Base-by-base conservation (phyloP, 169 alveolate genomes). In the Eimeria nieschulzi region DNA sequence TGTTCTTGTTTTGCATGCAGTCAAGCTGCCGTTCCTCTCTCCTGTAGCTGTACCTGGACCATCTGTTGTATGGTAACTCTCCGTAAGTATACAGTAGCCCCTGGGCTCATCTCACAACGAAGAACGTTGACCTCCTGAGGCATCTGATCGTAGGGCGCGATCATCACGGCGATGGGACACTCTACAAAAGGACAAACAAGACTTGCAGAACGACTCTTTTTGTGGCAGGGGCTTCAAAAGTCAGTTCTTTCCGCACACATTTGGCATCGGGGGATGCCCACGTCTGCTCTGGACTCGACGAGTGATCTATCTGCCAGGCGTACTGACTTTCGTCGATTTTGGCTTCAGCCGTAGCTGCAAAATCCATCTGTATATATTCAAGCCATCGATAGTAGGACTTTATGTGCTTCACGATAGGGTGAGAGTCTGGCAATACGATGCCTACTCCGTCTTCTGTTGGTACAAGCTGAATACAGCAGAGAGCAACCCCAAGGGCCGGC, bases 41-140 rank as follows among this genome's bases (percentile, higher is more conserved):
- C 46, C 1, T 59, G 79, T 68, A 15, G 63, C 39, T 82, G 90
- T 63, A 82, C 90, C 90, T 82, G 90, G 33, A 82, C 9, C 56
- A 82, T 33, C 61, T 82, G 90, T 39, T 54, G 39, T n/a, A 82
- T 61, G 9, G 78, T 71, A 19, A 76, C 90, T 63, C 59, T 68
- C 23, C 76, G 26, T 63, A 82, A 54, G 21, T 82, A 82, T 21
- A 61, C 39, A 53, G 76, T 82, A 8, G 46, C 78, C 23, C 79
- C 90, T 0, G 78, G 78, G 7, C 76, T 82, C 9, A 61, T 21
- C 64, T 13, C 79, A 23, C 13, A 15, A 33, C 23, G 64, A 25
- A 8, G 2, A 54, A 82, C 8, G 59, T 82, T 82, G 79, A 82
- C 64, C 25, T 82, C 90, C 21, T 61, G 73, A 39, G 68, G 26